Percentiles rank a stretch among this genome's conserved stretches.
These are phyloP conservation scores for Litchi chinensis DNA, from an alignment of 345 rosid species.

Conservation along the genomic window DNA sequence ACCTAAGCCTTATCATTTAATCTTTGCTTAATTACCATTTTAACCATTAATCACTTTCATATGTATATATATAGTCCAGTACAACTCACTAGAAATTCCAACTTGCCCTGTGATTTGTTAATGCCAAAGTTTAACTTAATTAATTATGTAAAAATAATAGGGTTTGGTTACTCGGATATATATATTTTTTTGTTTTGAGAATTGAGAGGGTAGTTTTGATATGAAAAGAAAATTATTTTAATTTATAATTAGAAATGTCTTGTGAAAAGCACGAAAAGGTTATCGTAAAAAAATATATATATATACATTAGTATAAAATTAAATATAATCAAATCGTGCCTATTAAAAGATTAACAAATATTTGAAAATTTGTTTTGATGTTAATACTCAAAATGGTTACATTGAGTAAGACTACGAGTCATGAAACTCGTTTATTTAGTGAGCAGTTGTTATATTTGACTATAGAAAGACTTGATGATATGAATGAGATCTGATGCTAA, in stretches of 20 bases:
- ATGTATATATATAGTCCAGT: too few species aligned
- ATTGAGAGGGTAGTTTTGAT: background rate
- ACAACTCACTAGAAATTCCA: background rate
- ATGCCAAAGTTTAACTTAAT: background rate
- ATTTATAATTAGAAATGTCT: background rate
- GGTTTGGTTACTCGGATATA: background rate
- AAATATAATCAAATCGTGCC: too few species aligned
- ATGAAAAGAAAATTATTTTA: too few species aligned
- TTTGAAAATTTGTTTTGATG: too few species aligned
- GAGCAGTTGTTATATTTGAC: constrained; percentile 17
- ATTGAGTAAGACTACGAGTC: background rate
- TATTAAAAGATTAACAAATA: too few species aligned
- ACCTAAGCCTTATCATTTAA: constrained; percentile 13
- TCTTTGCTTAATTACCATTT: constrained; percentile 10
- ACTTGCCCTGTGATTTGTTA: background rate
- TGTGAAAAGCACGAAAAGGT: background rate
- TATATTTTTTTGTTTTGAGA: too few species aligned
- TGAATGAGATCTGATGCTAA: constrained; percentile 29
- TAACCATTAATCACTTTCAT: background rate
- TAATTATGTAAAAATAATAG: too few species aligned
- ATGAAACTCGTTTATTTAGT: background rate
- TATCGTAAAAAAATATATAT: too few species aligned
- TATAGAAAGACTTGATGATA: constrained; percentile 11
- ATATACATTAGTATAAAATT: too few species aligned
- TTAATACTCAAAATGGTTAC: background rate